Evolutionary conservation across 805 yeast genomes (phyloP).

Genomic region (Kluyveromyces siamensis): DNA sequence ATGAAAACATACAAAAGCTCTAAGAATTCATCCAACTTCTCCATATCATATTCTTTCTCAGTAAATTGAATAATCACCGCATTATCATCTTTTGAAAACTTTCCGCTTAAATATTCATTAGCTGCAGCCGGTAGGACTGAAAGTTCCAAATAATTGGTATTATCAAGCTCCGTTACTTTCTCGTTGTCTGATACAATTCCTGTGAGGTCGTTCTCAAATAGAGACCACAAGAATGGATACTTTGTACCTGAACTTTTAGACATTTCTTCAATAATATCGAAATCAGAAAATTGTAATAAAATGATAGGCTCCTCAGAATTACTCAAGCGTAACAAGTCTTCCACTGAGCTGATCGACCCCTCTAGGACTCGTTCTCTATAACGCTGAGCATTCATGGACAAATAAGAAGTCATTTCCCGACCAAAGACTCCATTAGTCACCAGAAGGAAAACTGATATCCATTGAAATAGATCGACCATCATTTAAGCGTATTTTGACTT

Average conservation of each 20-base stretch:
- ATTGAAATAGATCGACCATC: background rate
- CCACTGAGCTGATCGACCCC: constrained; percentile 4
- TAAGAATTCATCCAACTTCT: constrained; percentile 19
- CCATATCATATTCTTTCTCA: constrained; percentile 15
- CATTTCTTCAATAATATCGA: constrained; percentile 9
- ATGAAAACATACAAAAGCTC: constrained; percentile 17
- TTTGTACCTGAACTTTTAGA: constrained; percentile 5
- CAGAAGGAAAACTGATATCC: constrained; percentile 1
- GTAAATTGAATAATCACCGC: constrained; percentile 18
- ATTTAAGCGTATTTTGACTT: background rate
- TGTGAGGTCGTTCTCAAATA: constrained; percentile 11
- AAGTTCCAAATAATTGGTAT: constrained; percentile 2
- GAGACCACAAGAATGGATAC: constrained; percentile 13
- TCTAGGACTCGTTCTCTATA: constrained; percentile 4
- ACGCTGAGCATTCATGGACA: constrained; percentile 10
- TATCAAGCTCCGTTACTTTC: background rate
- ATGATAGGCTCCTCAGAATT: constrained; percentile 14
- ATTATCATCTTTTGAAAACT: constrained; percentile 11
- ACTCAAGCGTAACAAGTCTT: constrained; percentile 2
- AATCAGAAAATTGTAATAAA: constrained; percentile 17
- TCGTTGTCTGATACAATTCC: constrained; percentile 8
- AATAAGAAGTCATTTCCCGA: constrained; percentile 6
- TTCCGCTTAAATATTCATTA: constrained; percentile 15
- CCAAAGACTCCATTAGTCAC: constrained; percentile 5
- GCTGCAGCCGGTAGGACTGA: constrained; percentile 13